These are phyloP conservation scores for Myriosclerotinia scirpicola DNA, from an alignment of 2,329 filamentous ascomycete species.

Conservation along the genomic window DNA sequence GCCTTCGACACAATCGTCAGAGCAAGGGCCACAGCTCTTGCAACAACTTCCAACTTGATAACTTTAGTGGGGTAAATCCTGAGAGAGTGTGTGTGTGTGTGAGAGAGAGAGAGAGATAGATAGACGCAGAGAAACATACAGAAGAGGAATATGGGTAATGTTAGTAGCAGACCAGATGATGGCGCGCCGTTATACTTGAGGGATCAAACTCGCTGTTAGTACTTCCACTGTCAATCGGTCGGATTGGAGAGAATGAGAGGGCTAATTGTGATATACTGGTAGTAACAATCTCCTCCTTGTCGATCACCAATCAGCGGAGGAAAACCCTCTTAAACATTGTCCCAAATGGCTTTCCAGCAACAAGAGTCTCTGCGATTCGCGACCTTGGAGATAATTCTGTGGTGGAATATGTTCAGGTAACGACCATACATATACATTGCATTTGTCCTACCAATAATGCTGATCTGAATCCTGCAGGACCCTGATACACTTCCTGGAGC, in stretches of 20 bases:
- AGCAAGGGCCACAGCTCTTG: conserved; percentile 22
- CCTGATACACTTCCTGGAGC: conserved; percentile 59
- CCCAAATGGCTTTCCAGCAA: conserved; percentile 86
- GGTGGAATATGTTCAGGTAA: conserved; percentile 90
- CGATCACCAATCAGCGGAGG: conserved; percentile 76
- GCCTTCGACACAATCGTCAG: conserved; percentile 34
- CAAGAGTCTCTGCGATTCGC: conserved; percentile 70
- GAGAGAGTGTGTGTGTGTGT: no score
- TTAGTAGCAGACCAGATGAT: conserved; percentile 86
- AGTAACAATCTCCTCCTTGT: conserved; percentile 87
- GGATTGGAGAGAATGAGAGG: not conserved
- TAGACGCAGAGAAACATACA: not conserved
- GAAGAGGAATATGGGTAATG: conserved; percentile 75
- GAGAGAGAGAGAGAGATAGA: not conserved
- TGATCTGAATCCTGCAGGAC: conserved; percentile 57
- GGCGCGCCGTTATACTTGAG: conserved; percentile 77
- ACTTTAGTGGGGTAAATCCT: conserved; percentile 37
- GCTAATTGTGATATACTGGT: conserved; percentile 30
- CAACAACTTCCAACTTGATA: conserved; percentile 24
- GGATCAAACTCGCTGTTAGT: conserved; percentile 88
- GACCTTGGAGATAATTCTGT: conserved; percentile 71
- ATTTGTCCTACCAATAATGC: conserved; percentile 24
- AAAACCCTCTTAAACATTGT: conserved; percentile 74
- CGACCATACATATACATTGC: conserved; percentile 26
- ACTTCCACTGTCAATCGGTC: conserved; percentile 29